Percentiles rank a stretch among this genome's conserved stretches.
Conservation (phyloP, 2,329 filamentous ascomycete species). For the Aspergillus costaricaensis region DNA sequence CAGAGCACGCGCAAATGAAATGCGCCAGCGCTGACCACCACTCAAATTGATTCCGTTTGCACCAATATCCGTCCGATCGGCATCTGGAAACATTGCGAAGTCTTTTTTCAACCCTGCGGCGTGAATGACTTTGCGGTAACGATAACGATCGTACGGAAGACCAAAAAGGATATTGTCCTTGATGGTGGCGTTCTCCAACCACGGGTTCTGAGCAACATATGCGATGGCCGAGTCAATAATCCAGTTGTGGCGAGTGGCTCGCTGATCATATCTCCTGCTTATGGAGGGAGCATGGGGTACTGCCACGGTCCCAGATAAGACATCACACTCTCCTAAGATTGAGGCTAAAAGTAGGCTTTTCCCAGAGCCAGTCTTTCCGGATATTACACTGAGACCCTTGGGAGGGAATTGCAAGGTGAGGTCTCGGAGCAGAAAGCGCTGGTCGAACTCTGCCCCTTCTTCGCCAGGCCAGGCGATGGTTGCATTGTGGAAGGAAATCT, state of each 20-base stretch:
- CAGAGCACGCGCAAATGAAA: conserved; percentile 76
- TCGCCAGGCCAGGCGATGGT: conserved; percentile 75
- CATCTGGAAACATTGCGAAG: conserved; percentile 72
- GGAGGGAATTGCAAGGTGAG: conserved; percentile 68
- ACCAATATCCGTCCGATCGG: conserved; percentile 78
- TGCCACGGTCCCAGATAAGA: conserved; percentile 63
- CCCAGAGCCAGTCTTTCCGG: conserved; percentile 74
- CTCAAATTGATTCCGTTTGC: conserved; percentile 83
- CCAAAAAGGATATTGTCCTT: conserved; percentile 79
- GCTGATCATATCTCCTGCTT: conserved; percentile 62
- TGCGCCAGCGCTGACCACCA: conserved; percentile 80
- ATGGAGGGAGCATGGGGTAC: conserved; percentile 52
- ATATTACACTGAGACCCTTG: conserved; percentile 73
- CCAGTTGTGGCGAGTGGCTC: conserved; percentile 66
- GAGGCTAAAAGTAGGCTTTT: conserved; percentile 74
- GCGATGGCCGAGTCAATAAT: conserved; percentile 70
- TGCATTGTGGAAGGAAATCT: conserved; percentile 66
- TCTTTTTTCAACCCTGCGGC: conserved; percentile 77
- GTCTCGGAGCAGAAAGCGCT: conserved; percentile 62
- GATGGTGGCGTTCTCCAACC: conserved; percentile 81
- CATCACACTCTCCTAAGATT: conserved; percentile 72
- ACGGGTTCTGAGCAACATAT: conserved; percentile 77
- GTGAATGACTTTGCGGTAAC: conserved; percentile 70
- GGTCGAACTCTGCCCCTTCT: conserved; percentile 42
- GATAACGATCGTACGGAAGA: conserved; percentile 66